These are phyloP conservation scores for Ogataea pini DNA, from an alignment of 805 yeast genomes.

Conservation along the genomic window DNA sequence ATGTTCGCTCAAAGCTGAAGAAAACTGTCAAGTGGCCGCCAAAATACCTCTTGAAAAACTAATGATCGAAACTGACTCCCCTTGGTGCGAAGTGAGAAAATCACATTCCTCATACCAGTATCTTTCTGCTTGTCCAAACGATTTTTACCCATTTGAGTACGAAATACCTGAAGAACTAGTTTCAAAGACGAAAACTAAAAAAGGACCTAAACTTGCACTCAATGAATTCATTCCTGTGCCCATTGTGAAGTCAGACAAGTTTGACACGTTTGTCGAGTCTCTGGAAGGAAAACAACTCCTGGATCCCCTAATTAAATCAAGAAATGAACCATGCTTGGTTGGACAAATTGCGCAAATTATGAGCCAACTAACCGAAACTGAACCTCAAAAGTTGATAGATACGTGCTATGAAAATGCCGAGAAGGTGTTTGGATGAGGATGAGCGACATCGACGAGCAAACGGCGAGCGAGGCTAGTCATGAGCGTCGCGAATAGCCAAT, in stretches of 20 bases:
- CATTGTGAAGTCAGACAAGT: slow-evolving; percentile 59
- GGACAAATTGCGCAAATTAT: slow-evolving; percentile 76
- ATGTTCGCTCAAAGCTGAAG: slow-evolving; percentile 81
- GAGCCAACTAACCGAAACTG: slow-evolving; percentile 47
- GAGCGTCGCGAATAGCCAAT: too few relatives aligned
- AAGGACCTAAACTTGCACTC: slow-evolving; percentile 32
- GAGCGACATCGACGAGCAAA: too few relatives aligned
- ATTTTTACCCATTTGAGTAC: slow-evolving; percentile 48
- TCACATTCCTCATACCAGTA: slow-evolving; percentile 73
- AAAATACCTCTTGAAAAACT: slow-evolving; percentile 69
- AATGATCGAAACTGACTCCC: slow-evolving; percentile 93
- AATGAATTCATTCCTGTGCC: slow-evolving; percentile 63
- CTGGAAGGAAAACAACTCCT: slow-evolving; percentile 32
- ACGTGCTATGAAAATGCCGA: slow-evolving; percentile 54
- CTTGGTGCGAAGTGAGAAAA: slow-evolving; percentile 95
- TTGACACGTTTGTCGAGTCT: slow-evolving; percentile 28
- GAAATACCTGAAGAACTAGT: slow-evolving; percentile 13
- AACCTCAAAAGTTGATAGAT: slow-evolving; percentile 46
- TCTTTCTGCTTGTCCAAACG: slow-evolving; percentile 57
- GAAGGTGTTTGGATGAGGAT: slow-evolving; percentile 41
- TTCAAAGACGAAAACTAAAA: slow-evolving; percentile 17
- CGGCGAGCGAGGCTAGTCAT: too few relatives aligned
- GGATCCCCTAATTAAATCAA: slow-evolving; percentile 64
- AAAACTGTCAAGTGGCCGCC: slow-evolving; percentile 65
- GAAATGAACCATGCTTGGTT: slow-evolving; percentile 91